Conservation (phyloP, 176 grass and related monocot genomes). For the Cenchrus americanus region DNA sequence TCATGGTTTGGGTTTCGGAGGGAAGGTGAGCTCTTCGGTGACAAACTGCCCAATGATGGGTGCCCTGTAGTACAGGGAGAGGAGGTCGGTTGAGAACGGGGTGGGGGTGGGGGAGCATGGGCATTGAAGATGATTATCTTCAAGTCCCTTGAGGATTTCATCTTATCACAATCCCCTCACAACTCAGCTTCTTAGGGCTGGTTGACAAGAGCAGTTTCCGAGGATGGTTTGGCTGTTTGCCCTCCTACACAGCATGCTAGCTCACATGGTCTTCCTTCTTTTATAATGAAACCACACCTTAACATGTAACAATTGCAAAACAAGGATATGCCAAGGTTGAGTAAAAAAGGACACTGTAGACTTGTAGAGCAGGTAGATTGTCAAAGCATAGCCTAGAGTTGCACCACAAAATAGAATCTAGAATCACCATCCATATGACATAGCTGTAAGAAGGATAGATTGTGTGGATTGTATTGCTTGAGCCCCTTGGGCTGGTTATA, state of each 20-base stretch:
- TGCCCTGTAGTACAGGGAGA: neutral
- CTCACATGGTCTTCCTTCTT: neutral
- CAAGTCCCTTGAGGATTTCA: neutral
- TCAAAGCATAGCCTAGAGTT: neutral
- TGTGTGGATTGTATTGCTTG: too few relatives aligned
- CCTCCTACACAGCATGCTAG: neutral
- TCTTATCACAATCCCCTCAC: neutral
- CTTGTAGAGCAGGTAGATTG: neutral
- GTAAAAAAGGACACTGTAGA: neutral
- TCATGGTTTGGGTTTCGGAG: neutral
- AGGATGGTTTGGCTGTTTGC: neutral
- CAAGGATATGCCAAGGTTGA: constrained; percentile 10
- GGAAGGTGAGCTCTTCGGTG: neutral
- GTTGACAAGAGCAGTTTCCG: neutral
- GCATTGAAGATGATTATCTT: neutral
- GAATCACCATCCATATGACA: constrained; percentile 3
- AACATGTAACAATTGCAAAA: constrained; percentile 16
- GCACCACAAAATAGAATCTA: neutral
- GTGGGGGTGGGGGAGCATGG: neutral
- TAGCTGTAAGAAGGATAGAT: too few relatives aligned
- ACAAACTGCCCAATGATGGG: neutral
- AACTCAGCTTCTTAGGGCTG: neutral
- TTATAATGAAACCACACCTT: neutral
- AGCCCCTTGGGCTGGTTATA: too few relatives aligned
- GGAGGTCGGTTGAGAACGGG: neutral